A percentile compares a stretch with the other conserved stretches of the same genome.
Conservation (phyloP, 2,329 filamentous ascomycete genomes). For the Penicillium griseofulvum region DNA sequence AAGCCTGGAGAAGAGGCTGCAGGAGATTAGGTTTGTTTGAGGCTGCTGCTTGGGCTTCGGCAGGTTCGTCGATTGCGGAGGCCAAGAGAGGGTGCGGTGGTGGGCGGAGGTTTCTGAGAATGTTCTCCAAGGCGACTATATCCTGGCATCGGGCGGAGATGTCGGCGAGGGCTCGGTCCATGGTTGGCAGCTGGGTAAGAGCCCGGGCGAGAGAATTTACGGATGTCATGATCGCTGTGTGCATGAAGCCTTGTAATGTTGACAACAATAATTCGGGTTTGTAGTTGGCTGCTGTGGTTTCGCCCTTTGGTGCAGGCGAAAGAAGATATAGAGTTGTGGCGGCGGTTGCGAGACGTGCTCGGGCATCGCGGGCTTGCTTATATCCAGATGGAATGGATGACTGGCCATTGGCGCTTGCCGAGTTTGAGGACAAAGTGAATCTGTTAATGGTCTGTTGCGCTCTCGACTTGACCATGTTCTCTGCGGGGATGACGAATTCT, state of each 20-base stretch:
- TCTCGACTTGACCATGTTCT: constrained; percentile 68
- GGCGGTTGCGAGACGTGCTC: constrained; percentile 69
- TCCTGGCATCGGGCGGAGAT: constrained; percentile 84
- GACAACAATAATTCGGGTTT: constrained; percentile 70
- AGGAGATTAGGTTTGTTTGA: constrained; percentile 56
- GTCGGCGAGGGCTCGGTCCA: constrained; percentile 79
- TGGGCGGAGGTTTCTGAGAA: constrained; percentile 67
- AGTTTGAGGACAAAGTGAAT: constrained; percentile 68
- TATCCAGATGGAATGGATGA: constrained; percentile 49
- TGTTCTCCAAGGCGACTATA: constrained; percentile 78
- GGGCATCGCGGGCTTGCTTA: constrained; percentile 69
- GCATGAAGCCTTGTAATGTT: constrained; percentile 76
- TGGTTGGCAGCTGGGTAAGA: constrained; percentile 72
- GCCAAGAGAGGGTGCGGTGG: constrained; percentile 66
- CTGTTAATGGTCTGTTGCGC: constrained; percentile 79
- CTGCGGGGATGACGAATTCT: constrained; percentile 67
- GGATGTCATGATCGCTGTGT: constrained; percentile 75
- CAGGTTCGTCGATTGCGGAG: constrained; percentile 25
- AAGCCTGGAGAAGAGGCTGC: constrained; percentile 67
- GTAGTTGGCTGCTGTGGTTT: constrained; percentile 48
- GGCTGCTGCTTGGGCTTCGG: constrained; percentile 14
- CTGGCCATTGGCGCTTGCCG: constrained; percentile 26
- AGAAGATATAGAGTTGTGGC: constrained; percentile 76
- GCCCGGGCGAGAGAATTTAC: constrained; percentile 71
- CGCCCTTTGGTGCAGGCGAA: constrained; percentile 61